phyloP scores from a whole-genome alignment of 441 rosid genomes.

The Gossypium schwendimanii region DNA sequence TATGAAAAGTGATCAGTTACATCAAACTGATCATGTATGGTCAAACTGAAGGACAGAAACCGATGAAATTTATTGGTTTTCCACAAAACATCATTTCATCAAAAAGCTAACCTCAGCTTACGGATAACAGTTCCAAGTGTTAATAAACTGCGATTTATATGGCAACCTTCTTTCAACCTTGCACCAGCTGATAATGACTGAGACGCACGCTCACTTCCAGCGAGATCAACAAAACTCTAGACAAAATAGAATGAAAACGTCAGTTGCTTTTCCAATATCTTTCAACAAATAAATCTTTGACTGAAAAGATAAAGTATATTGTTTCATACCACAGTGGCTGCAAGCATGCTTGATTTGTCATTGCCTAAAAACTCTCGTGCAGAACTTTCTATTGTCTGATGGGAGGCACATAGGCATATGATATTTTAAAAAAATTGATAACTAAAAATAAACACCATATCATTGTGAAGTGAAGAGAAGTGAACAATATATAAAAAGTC shows the following conservation, averaged over 20 bases:
- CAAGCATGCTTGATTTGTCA: slow-evolving; percentile 59
- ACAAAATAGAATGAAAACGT: slow-evolving; percentile 18
- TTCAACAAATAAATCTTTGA: not conserved
- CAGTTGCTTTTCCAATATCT: slow-evolving; percentile 1
- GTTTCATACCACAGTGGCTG: slow-evolving; percentile 71
- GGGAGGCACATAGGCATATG: slow-evolving; percentile 4
- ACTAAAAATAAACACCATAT: not conserved
- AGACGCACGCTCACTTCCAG: slow-evolving; percentile 80
- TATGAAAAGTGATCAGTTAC: not conserved
- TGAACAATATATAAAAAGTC: not conserved
- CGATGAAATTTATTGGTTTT: not conserved
- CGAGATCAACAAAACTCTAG: slow-evolving; percentile 71
- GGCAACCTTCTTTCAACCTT: slow-evolving; percentile 61
- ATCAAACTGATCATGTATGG: not conserved
- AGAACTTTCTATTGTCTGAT: slow-evolving; percentile 83
- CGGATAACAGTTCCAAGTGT: slow-evolving; percentile 4
- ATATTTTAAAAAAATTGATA: slow-evolving; percentile 9
- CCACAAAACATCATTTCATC: not conserved
- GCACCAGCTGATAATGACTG: slow-evolving; percentile 65
- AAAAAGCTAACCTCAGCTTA: slow-evolving; percentile 27
- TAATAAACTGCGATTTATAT: slow-evolving; percentile 7
- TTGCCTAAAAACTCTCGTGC: slow-evolving; percentile 55
- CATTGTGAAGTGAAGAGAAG: slow-evolving; percentile 6
- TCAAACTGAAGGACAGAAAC: not conserved
- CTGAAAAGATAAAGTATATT: not conserved